A percentile compares a stretch with the other conserved stretches of the same genome.
These are phyloP conservation scores for Cercis canadensis DNA, from an alignment of 306 rosid genomes.

Conservation along the genomic window DNA sequence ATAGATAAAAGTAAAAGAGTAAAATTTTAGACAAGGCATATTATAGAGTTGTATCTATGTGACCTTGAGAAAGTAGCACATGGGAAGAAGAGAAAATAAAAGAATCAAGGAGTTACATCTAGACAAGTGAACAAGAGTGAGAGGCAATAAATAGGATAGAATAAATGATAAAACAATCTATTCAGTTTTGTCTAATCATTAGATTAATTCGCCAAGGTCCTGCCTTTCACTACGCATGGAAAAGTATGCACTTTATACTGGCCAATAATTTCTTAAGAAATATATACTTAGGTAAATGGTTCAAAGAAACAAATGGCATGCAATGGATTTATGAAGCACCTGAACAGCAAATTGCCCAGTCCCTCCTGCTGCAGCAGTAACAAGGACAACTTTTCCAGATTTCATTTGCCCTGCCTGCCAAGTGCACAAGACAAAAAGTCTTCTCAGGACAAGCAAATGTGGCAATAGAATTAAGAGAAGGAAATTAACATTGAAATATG, in stretches of 20 bases:
- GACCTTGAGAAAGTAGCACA: slow-evolving; percentile 24
- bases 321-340: slow-evolving; percentile 50
- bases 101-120: too few relatives aligned
- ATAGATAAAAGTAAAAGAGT: not conserved
- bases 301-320: slow-evolving; percentile 32
- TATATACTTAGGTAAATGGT: too few relatives aligned
- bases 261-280: too few relatives aligned
- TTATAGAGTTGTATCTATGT: slow-evolving; percentile 3
- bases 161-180: too few relatives aligned
- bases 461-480: slow-evolving; percentile 6
- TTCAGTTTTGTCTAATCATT: too few relatives aligned
- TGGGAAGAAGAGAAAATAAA: slow-evolving; percentile 27
- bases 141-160: too few relatives aligned
- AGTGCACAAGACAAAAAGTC: slow-evolving; percentile 26
- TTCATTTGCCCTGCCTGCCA: slow-evolving; percentile 85
- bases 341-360: slow-evolving; percentile 99
- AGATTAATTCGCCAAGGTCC: too few relatives aligned
- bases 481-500: slow-evolving; percentile 14
- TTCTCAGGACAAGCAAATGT: slow-evolving; percentile 36
- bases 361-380: slow-evolving; percentile 99
- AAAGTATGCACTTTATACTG: too few relatives aligned
- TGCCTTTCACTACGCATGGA: too few relatives aligned
- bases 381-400: slow-evolving; percentile 87
- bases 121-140: too few relatives aligned
- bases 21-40: slow-evolving; percentile 12